These are phyloP conservation scores for Nothophaeocryptopus gaeumannii DNA, from an alignment of 2,329 filamentous ascomycete genomes.

Conservation along the genomic window DNA sequence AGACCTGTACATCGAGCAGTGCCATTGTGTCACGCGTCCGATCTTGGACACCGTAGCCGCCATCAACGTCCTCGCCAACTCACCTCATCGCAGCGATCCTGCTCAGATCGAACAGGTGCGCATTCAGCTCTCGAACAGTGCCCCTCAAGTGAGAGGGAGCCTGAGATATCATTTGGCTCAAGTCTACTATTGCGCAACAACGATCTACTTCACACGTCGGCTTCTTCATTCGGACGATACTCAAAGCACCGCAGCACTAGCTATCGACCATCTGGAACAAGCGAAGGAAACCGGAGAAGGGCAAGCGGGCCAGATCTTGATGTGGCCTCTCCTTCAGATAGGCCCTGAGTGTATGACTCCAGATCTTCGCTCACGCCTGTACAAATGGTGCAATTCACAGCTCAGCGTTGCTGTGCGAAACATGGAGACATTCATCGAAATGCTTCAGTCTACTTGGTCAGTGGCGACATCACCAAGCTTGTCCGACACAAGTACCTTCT, in stretches of 20 bases:
- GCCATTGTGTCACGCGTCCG: constrained; percentile 5
- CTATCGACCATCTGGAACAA: constrained; percentile 5
- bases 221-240: constrained; percentile 1
- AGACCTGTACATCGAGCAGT: constrained; percentile 9
- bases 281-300: constrained; percentile 5
- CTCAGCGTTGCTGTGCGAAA: neutral
- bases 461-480: neutral
- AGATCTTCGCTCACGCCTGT: constrained; percentile 1
- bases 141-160: neutral
- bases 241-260: neutral
- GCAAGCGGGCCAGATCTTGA: constrained; percentile 2
- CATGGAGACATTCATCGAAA: constrained; percentile 3
- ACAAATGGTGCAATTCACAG: constrained; percentile 4
- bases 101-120: neutral
- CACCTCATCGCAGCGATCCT: neutral
- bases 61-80: constrained; percentile 3
- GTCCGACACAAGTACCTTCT: neutral
- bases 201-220: constrained; percentile 4
- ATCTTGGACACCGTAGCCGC: constrained; percentile 1
- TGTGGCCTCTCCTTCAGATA: constrained; percentile 7
- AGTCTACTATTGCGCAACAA: constrained; percentile 5
- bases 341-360: constrained; percentile 2
- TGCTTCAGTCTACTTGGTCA: constrained; percentile 1
- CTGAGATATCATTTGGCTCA: constrained; percentile 4
- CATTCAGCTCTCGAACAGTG: neutral